phyloP scores from a whole-genome alignment of 495 filamentous ascomycete genomes.

The Ascobolus immersus region DNA sequence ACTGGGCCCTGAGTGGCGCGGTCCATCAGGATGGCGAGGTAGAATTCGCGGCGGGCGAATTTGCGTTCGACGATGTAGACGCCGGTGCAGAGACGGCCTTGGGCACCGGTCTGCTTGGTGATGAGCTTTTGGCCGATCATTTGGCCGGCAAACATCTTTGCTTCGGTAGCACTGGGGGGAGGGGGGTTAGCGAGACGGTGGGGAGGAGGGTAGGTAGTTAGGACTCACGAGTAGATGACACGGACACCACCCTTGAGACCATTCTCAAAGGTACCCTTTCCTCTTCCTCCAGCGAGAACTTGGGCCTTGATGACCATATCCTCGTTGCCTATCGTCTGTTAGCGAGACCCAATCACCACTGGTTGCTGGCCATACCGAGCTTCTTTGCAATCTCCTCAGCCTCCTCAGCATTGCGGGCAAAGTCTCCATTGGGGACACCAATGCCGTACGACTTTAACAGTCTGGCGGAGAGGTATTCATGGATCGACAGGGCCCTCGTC shows the following conservation, averaged over 20 bases:
- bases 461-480: conserved; percentile 86
- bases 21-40: conserved; percentile 95
- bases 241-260: conserved; percentile 95
- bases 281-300: conserved; percentile 88
- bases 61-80: conserved; percentile 99
- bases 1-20: conserved; percentile 72
- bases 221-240: conserved; percentile 74
- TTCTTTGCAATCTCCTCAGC: conserved; percentile 74
- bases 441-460: conserved; percentile 85
- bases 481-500: conserved; percentile 72
- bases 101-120: conserved; percentile 93
- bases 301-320: conserved; percentile 99
- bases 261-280: conserved; percentile 93
- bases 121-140: conserved; percentile 99
- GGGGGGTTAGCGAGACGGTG: conserved; percentile 6
- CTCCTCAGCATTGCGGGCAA: conserved; percentile 59
- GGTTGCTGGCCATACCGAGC: conserved; percentile 32
- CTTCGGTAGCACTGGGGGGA: conserved; percentile 42
- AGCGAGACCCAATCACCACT: no score
- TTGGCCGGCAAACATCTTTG: conserved; percentile 91
- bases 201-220: conserved; percentile 1
- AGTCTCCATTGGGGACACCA: conserved; percentile 66
- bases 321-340: conserved; percentile 35
- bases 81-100: conserved; percentile 72
- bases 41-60: conserved; percentile 96